Percentiles rank a stretch among this genome's conserved stretches.
Evolutionary conservation across 2,329 filamentous ascomycete species (phyloP).

Genomic region (Alternaria tenuissima): DNA sequence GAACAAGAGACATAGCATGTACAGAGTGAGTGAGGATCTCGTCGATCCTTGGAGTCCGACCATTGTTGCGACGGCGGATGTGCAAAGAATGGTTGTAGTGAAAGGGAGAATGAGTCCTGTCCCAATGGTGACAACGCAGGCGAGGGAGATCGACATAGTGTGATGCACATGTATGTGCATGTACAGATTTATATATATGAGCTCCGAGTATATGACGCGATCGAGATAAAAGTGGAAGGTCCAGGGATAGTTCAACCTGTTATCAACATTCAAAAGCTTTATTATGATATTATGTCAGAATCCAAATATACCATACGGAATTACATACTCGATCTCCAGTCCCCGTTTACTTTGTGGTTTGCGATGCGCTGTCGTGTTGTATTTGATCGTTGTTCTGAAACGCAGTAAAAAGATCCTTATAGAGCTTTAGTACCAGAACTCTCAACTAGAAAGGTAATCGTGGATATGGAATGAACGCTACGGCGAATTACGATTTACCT

Average conservation of each 20-base stretch:
- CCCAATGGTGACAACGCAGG: not conserved
- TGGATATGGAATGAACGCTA: not conserved
- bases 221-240: not conserved
- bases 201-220: not conserved
- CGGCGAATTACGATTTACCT: not conserved
- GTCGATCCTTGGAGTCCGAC: conserved; percentile 33
- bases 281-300: not conserved
- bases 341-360: not conserved
- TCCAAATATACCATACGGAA: not conserved
- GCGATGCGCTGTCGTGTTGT: not conserved
- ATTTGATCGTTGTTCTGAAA: not conserved
- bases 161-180: not conserved
- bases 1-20: conserved; percentile 18
- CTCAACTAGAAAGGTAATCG: not conserved
- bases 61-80: conserved; percentile 24
- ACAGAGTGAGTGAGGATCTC: conserved; percentile 12
- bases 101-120: conserved; percentile 16
- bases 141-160: conserved; percentile 2
- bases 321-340: not conserved
- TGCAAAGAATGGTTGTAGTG: conserved; percentile 22
- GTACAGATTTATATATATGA: not conserved
- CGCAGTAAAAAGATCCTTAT: not conserved
- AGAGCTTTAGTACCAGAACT: not conserved
- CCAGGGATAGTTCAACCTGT: not conserved
- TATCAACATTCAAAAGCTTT: not conserved